Percentiles rank a stretch among this genome's conserved stretches.
Evolutionary conservation across 495 filamentous ascomycete species (phyloP).

Genomic region (Penicillium canescens): DNA sequence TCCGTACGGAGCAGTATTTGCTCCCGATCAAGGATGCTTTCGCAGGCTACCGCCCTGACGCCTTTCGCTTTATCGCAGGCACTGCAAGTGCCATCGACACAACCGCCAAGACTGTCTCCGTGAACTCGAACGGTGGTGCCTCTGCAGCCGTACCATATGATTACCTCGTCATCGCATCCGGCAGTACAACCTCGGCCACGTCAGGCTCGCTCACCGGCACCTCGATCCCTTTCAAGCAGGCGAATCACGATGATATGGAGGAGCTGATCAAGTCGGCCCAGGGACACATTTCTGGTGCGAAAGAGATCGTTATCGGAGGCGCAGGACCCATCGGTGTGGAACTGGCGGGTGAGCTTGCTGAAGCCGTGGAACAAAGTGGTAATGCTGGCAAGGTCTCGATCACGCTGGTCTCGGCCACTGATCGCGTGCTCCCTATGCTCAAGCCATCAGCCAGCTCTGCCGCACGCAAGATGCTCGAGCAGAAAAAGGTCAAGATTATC

Average conservation of each 20-base stretch:
- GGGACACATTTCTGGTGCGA: constrained; percentile 48
- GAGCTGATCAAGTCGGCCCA: constrained; percentile 44
- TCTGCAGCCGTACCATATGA: constrained; percentile 45
- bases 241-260: constrained; percentile 43
- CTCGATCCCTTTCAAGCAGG: constrained; percentile 55
- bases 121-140: constrained; percentile 27
- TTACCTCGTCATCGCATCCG: constrained; percentile 55
- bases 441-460: constrained; percentile 23
- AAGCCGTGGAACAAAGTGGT: constrained; percentile 42
- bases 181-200: constrained; percentile 46
- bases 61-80: constrained; percentile 59
- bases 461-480: constrained; percentile 26
- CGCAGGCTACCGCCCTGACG: constrained; percentile 41
- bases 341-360: constrained; percentile 58
- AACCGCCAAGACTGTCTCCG: constrained; percentile 39
- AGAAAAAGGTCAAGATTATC: constrained; percentile 29
- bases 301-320: constrained; percentile 64
- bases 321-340: constrained; percentile 70
- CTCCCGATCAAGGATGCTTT: constrained; percentile 53
- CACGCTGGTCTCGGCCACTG: constrained; percentile 43
- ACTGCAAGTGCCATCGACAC: constrained; percentile 51
- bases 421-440: constrained; percentile 34
- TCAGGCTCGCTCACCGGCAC: constrained; percentile 33
- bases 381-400: constrained; percentile 34
- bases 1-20: constrained; percentile 44